A percentile compares a stretch with the other conserved stretches of the same genome.
Conservation (phyloP, 805 yeast genomes). For the Saturnispora silvae region DNA sequence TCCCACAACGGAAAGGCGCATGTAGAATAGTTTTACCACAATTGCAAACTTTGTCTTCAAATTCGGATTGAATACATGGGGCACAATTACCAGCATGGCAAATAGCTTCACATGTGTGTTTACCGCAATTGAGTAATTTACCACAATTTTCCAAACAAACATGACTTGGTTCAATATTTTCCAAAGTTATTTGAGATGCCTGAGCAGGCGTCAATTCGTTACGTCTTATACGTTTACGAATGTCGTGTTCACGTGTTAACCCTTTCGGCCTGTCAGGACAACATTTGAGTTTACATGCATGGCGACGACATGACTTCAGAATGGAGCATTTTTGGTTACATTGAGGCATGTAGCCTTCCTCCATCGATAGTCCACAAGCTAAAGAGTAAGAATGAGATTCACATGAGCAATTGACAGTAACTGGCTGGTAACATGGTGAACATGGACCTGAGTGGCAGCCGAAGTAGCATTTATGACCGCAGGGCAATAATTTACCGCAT, state of each 20-base stretch:
- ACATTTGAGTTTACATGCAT: conserved; percentile 59
- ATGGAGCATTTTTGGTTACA: conserved; percentile 70
- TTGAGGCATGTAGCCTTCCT: conserved; percentile 40
- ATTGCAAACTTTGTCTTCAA: conserved; percentile 66
- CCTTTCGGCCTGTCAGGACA: conserved; percentile 62
- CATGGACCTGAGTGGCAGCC: conserved; percentile 72
- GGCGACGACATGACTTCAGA: conserved; percentile 68
- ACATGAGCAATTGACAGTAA: conserved; percentile 53
- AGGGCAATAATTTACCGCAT: conserved; percentile 53
- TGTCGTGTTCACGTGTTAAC: conserved; percentile 40
- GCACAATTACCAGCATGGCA: conserved; percentile 78
- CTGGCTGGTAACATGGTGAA: conserved; percentile 48
- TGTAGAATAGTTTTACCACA: conserved; percentile 70
- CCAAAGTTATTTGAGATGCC: conserved; percentile 41
- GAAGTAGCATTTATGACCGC: conserved; percentile 66
- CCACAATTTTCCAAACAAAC: conserved; percentile 62
- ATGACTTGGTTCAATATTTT: conserved; percentile 69
- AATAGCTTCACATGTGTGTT: conserved; percentile 54
- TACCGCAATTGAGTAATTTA: conserved; percentile 49
- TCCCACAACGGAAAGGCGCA: conserved; percentile 84
- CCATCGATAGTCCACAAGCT: conserved; percentile 54
- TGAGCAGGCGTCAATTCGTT: conserved; percentile 27
- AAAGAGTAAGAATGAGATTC: conserved; percentile 43
- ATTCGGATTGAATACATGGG: conserved; percentile 71
- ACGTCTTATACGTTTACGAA: conserved; percentile 37